Base-by-base conservation (phyloP, 1,139 yeast genomes). In the Kurtzmaniella quercitrusa region DNA sequence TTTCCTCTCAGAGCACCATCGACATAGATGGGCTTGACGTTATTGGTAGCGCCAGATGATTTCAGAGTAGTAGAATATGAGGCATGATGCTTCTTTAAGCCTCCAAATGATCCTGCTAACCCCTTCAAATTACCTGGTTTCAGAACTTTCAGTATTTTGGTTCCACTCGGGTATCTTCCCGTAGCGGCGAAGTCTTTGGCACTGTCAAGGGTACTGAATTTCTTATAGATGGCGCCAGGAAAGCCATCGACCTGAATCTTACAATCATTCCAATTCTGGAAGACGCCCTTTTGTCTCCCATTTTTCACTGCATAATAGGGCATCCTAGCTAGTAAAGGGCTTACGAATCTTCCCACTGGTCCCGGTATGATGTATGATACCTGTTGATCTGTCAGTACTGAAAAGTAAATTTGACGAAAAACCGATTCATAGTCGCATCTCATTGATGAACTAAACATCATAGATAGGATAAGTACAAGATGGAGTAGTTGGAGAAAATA, bases 1-100 rank as follows among this genome's bases (percentile, higher is more conserved):
- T 82, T 81, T 7, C 75, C 72, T 34, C 77, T 59, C 1, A 82
- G 70, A 1, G 93, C 85, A 0, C 96, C 95, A 59, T 87, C 95
- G 15, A 86, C 82, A 54, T 76, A 87, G 2, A 85, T 63, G 3
- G 37, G 19, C 17, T 48, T 38, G 23, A 6, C 34, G n/a, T 10
- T 15, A 9, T 9, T 17, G 23, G 23, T 16, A 12, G 34, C 7
- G 11, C 6, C 5, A 9, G 36, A 31, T 14, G 36, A 15, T 6
- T 14, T 14, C 12, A 17, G 14, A n/a, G 36, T 14, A 14, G 18
- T n/a, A 14, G 36, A 16, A 11, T 33, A 10, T 17, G 11, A 10
- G 11, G 11, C 17, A 18, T 18, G n/a, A 19, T 18, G 12, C n/a
- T 33, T 33, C n/a, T 15, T 33, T 15, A 17, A 33, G 11, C 19